Evolutionary conservation across 2,329 filamentous ascomycete species (phyloP).

Genomic region (Cladophialophora bantiana): DNA sequence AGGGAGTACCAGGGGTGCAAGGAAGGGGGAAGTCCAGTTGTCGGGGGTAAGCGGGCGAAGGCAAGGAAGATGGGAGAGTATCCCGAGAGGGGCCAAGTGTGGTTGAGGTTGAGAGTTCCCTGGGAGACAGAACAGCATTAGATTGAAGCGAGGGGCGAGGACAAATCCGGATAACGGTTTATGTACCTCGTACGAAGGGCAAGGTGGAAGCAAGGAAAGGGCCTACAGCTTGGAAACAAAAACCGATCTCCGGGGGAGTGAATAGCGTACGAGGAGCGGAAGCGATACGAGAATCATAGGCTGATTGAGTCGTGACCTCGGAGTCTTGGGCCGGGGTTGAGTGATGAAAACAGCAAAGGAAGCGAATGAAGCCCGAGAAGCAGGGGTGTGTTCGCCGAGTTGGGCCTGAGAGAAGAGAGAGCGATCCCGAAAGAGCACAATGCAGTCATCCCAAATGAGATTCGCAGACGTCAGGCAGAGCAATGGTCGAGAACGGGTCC

Average conservation of each 20-base stretch:
- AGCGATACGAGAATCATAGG: background rate
- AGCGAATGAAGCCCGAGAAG: constrained; percentile 22
- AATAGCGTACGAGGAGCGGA: background rate
- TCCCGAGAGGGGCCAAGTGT: background rate
- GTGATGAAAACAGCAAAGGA: constrained; percentile 19
- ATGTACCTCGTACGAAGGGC: background rate
- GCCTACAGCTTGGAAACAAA: background rate
- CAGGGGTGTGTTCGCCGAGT: constrained; percentile 18
- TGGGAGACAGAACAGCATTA: background rate
- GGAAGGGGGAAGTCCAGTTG: background rate
- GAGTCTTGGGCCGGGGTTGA: constrained; percentile 18
- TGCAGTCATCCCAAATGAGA: constrained; percentile 23
- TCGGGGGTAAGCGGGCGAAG: background rate
- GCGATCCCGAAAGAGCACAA: constrained; percentile 11
- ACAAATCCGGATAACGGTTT: constrained; percentile 26
- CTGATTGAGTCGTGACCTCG: constrained; percentile 9
- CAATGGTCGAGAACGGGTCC: constrained; percentile 3
- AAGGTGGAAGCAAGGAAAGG: background rate
- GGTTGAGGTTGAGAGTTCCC: background rate
- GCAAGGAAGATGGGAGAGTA: background rate
- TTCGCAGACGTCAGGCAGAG: constrained; percentile 15
- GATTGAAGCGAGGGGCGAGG: constrained; percentile 10
- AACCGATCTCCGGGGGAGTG: constrained; percentile 15
- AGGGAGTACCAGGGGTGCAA: background rate
- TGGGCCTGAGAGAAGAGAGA: background rate